Evolutionary conservation across 1,284 basidiomycete genomes (phyloP), one percentile per base, ranked within the genome.

Genomic region (Waitea zeae): DNA sequence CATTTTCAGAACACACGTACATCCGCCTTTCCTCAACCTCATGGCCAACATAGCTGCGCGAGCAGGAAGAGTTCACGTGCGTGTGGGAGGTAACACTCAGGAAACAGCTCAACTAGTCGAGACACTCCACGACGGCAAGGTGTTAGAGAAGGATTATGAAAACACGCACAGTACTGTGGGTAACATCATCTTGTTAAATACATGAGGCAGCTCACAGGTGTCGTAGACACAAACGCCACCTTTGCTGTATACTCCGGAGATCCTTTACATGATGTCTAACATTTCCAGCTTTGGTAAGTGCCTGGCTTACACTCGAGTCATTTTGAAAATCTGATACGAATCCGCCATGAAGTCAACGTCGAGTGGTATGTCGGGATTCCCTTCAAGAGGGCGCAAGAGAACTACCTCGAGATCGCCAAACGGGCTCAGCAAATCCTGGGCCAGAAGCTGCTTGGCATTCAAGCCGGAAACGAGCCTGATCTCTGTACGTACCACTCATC

Each of bases 11-110:
- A 56, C 65, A 1, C 46, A 58, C 31, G 42, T 77, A 13, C 61
- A 68, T 35, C 64, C 74, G 0, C 68, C 71, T 0, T 80, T 86
- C 50, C 62, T 86, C 12, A 86, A 86, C 51, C 64, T 84, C 36
- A 63, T 87, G 58, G 61, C 70, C 4, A 75, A 73, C 41, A 56
- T 84, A 29, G 54, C 62, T 40, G 61, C 70, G 33, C 66, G 77
- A 9, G 61, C 59, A 5, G 80, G 80, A 1, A 48, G 59, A 4
- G 60, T 77, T 4, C 50, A 57, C 29, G 53, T 84, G 12, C 73
- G 81, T 30, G 62, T 84, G 3, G 82, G 81, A 22, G 82, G 81
- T 36, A 84, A 84, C 51, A 75, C 75, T 2, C 78, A 82, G 45
- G 77, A 82, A 40, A 63, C 57, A 17, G 70, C 72, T 7, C 57